phyloP scores from a whole-genome alignment of 2,329 filamentous ascomycete species.

The Fusarium sp. region DNA sequence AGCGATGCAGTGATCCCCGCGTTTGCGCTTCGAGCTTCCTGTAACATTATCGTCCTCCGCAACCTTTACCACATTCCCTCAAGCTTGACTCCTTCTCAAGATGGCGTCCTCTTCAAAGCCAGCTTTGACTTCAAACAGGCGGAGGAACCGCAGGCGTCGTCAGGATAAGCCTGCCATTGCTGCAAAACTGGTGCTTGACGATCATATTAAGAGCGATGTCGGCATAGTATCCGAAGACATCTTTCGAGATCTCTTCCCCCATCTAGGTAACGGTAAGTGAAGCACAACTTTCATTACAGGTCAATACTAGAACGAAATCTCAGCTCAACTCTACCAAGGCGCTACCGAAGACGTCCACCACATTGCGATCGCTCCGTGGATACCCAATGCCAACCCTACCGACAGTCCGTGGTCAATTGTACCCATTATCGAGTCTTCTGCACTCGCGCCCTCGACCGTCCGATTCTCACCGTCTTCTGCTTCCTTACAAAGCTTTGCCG shows the following conservation, averaged over 20 bases:
- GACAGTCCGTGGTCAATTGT: slow-evolving; percentile 85
- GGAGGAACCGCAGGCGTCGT: slow-evolving; percentile 62
- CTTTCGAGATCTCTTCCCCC: slow-evolving; percentile 81
- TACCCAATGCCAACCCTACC: slow-evolving; percentile 66
- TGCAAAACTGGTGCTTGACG: slow-evolving; percentile 84
- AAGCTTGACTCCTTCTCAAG: neutral
- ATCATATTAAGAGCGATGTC: slow-evolving; percentile 84
- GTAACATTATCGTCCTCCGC: slow-evolving; percentile 15
- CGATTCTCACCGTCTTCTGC: slow-evolving; percentile 79
- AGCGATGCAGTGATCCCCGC: slow-evolving; percentile 33
- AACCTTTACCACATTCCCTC: neutral
- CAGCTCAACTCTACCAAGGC: slow-evolving; percentile 21
- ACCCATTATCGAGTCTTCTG: slow-evolving; percentile 73
- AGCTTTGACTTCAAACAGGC: slow-evolving; percentile 45
- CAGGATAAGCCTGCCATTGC: slow-evolving; percentile 80
- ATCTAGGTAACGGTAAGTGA: slow-evolving; percentile 62
- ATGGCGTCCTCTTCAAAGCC: slow-evolving; percentile 47
- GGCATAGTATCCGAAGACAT: slow-evolving; percentile 89
- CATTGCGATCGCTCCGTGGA: slow-evolving; percentile 80
- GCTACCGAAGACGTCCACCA: slow-evolving; percentile 60
- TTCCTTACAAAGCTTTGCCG: slow-evolving; percentile 82
- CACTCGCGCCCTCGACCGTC: slow-evolving; percentile 79
- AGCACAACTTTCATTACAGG: neutral
- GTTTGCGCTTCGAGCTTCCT: slow-evolving; percentile 28
- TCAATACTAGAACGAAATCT: slow-evolving; percentile 1